These are phyloP conservation scores for Lolium rigidum DNA, from an alignment of 176 grass and related monocot genomes.

Conservation along the genomic window DNA sequence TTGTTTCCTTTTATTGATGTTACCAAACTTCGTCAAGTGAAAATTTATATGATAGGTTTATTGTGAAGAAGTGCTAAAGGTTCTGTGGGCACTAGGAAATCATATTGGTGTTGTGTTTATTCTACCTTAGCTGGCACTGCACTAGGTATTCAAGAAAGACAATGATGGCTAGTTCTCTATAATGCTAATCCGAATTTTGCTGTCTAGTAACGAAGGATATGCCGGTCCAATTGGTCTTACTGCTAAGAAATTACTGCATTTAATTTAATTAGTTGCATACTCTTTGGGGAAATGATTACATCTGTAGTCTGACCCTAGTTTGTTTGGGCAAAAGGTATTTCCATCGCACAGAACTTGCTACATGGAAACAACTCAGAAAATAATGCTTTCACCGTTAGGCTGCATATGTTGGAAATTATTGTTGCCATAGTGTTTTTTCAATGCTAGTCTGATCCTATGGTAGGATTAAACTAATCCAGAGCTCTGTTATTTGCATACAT, in stretches of 20 bases:
- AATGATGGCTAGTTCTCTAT: background rate
- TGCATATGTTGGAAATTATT: background rate
- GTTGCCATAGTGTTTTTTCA: background rate
- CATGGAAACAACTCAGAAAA: background rate
- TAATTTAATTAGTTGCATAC: background rate
- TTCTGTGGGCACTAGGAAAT: background rate
- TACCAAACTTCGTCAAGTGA: background rate
- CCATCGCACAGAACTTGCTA: too few species aligned
- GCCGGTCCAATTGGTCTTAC: background rate
- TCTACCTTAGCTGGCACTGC: background rate
- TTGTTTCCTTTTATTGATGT: background rate
- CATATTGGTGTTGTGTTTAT: slow-evolving; percentile 1
- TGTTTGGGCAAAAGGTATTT: background rate
- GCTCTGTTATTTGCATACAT: background rate
- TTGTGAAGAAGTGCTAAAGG: background rate
- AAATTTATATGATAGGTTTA: background rate
- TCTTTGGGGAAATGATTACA: background rate
- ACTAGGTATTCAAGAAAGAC: slow-evolving; percentile 1
- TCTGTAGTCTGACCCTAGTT: background rate
- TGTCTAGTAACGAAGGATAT: background rate
- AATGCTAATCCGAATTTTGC: slow-evolving; percentile 2
- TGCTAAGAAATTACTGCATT: background rate
- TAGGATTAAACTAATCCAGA: background rate
- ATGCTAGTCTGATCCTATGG: slow-evolving; percentile 11
- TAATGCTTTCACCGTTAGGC: background rate